Percentiles rank a stretch among this genome's conserved stretches.
Conservation (phyloP, 1,284 basidiomycete species). For the Xerocomus minutiporus region DNA sequence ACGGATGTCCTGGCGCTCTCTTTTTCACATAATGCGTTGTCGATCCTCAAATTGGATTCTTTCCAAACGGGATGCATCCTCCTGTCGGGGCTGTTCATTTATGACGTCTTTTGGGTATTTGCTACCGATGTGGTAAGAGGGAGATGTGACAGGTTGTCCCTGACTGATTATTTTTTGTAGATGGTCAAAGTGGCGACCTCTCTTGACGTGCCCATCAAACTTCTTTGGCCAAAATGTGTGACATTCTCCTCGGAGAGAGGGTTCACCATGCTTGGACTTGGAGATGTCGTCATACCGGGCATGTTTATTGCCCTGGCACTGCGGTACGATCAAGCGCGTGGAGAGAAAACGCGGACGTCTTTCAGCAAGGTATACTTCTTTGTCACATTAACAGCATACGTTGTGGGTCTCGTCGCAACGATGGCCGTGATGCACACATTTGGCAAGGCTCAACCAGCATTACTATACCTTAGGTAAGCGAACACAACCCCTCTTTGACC, state of each 20-base stretch:
- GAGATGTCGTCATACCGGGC: constrained; percentile 90
- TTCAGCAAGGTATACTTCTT: constrained; percentile 80
- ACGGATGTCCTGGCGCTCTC: constrained; percentile 82
- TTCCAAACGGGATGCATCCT: constrained; percentile 87
- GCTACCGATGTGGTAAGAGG: constrained; percentile 70
- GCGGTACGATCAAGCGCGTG: constrained; percentile 75
- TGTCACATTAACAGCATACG: constrained; percentile 70
- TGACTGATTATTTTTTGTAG: constrained; percentile 33
- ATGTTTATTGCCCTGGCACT: constrained; percentile 85
- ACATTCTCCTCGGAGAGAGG: constrained; percentile 55
- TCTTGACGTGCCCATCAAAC: constrained; percentile 92
- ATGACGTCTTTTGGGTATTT: constrained; percentile 90
- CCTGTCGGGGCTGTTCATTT: constrained; percentile 77
- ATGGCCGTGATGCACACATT: constrained; percentile 87
- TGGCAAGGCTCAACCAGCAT: constrained; percentile 82
- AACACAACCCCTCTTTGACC: neutral
- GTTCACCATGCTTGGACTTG: constrained; percentile 89
- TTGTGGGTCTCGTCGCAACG: constrained; percentile 73
- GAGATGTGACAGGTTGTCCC: neutral
- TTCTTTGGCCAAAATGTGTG: constrained; percentile 78
- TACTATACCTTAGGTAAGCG: constrained; percentile 86
- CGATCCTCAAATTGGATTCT: constrained; percentile 82
- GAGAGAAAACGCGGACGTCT: constrained; percentile 24
- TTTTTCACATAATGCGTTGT: constrained; percentile 80
- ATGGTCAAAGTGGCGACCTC: constrained; percentile 93